Percentiles rank a stretch among this genome's conserved stretches.
These are phyloP conservation scores for Scutellaria galericulata DNA, from an alignment of 257 asterid species.

Conservation along the genomic window DNA sequence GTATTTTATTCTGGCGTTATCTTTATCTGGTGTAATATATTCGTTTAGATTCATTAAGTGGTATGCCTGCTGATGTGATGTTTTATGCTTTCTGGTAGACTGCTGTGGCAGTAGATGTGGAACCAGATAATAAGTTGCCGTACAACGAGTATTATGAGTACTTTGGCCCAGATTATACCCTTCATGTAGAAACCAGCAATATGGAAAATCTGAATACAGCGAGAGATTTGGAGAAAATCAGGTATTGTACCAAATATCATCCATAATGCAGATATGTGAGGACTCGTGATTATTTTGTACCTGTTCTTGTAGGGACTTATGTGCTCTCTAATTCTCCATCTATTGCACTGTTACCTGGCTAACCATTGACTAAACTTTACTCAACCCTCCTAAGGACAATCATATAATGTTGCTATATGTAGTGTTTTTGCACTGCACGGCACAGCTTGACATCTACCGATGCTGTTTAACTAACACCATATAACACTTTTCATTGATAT, in stretches of 20 bases:
- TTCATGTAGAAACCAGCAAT: constrained; percentile 66
- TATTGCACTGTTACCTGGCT: background rate
- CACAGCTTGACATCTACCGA: background rate
- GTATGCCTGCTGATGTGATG: constrained; percentile 21
- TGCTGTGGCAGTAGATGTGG: constrained; percentile 89
- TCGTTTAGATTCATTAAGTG: background rate
- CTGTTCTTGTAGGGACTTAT: background rate
- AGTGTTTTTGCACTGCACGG: background rate
- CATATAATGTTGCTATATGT: background rate
- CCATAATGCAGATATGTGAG: constrained; percentile 13
- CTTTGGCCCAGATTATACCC: constrained; percentile 84
- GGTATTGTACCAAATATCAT: constrained; percentile 44
- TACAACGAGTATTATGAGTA: constrained; percentile 83
- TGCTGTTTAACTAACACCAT: background rate
- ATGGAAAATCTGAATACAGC: constrained; percentile 68
- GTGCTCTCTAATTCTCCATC: background rate
- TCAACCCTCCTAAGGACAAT: background rate
- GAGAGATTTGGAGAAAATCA: constrained; percentile 74
- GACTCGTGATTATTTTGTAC: background rate
- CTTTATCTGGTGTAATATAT: constrained; percentile 1
- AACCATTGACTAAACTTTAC: background rate
- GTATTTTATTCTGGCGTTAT: background rate
- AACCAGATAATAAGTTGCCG: constrained; percentile 82
- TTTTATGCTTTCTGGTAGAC: constrained; percentile 60
- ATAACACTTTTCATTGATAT: background rate